Percentiles rank a stretch among this genome's conserved stretches.
Conservation (phyloP, 192 early-diverging fungal genomes). For the Coemansia sp. region DNA sequence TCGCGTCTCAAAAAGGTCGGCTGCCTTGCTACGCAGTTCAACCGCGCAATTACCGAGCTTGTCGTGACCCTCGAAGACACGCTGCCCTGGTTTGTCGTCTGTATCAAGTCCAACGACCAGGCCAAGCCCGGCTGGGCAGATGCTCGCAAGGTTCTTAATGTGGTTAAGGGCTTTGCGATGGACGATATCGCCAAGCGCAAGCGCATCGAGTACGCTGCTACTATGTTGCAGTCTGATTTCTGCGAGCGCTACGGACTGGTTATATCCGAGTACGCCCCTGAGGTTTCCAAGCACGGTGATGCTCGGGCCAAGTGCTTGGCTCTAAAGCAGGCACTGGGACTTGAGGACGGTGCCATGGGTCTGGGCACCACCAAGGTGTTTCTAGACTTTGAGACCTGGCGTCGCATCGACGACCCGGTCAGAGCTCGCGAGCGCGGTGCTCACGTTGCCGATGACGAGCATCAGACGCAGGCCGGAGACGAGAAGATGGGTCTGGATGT, state of each 20-base stretch:
- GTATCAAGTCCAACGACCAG: conserved; percentile 73
- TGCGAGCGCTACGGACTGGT: conserved; percentile 66
- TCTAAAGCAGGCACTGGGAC: conserved; percentile 24
- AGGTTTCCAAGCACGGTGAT: conserved; percentile 10
- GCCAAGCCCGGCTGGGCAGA: conserved; percentile 66
- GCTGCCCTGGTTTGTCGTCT: conserved; percentile 78
- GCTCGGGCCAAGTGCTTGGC: conserved; percentile 22
- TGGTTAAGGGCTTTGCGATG: conserved; percentile 61
- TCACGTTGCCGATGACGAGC: conserved; percentile 13
- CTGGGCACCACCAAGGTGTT: conserved; percentile 61
- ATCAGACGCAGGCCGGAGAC: conserved; percentile 23
- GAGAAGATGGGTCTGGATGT: conserved; percentile 33
- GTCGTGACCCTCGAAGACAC: conserved; percentile 79
- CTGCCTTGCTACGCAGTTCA: conserved; percentile 58
- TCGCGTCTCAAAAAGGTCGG: conserved; percentile 61
- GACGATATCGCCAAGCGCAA: conserved; percentile 62
- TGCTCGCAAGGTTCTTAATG: conserved; percentile 65
- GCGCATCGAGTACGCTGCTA: conserved; percentile 66
- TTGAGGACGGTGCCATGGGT: conserved; percentile 26
- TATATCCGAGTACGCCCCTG: conserved; percentile 35
- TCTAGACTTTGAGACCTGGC: conserved; percentile 64
- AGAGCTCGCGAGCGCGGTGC: conserved; percentile 61
- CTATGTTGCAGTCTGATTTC: conserved; percentile 75
- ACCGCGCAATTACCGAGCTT: conserved; percentile 70
- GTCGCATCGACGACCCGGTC: conserved; percentile 66